These are phyloP conservation scores for Thuidium tamariscinum DNA, from an alignment of 225 moss, liverwort and hornwort species.

Conservation along the genomic window DNA sequence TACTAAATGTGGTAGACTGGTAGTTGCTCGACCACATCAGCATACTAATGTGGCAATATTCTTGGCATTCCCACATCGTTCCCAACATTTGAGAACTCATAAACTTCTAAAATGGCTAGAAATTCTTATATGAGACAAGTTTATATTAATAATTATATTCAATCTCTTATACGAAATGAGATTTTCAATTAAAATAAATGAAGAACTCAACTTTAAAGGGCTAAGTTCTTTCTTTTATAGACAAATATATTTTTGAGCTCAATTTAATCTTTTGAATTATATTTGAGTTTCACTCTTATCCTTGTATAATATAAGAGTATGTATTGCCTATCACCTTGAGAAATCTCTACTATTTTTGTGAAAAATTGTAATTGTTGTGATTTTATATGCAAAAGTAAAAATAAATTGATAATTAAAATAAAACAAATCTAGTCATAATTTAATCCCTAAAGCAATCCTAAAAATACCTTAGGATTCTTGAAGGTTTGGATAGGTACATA, in stretches of 20 bases:
- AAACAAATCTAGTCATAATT: neutral
- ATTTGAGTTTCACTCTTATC: neutral
- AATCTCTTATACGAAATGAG: neutral
- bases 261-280: neutral
- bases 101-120: too few relatives aligned
- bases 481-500: too few relatives aligned
- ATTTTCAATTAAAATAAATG: neutral
- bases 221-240: rapidly evolving
- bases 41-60: too few relatives aligned
- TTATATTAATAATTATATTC: neutral
- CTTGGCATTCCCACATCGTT: too few relatives aligned
- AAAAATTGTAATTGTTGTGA: neutral
- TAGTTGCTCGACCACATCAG: too few relatives aligned
- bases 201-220: neutral
- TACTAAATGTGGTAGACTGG: too few relatives aligned
- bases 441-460: neutral
- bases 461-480: too few relatives aligned
- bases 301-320: neutral
- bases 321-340: neutral
- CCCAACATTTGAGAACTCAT: too few relatives aligned
- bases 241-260: neutral
- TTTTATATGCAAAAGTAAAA: neutral
- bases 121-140: too few relatives aligned
- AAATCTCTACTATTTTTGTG: neutral
- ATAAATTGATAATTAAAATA: neutral